Percentiles rank a stretch among this genome's conserved stretches.
Conservation (phyloP, 352 stramenopile species). For the Phytophthora hybrid region DNA sequence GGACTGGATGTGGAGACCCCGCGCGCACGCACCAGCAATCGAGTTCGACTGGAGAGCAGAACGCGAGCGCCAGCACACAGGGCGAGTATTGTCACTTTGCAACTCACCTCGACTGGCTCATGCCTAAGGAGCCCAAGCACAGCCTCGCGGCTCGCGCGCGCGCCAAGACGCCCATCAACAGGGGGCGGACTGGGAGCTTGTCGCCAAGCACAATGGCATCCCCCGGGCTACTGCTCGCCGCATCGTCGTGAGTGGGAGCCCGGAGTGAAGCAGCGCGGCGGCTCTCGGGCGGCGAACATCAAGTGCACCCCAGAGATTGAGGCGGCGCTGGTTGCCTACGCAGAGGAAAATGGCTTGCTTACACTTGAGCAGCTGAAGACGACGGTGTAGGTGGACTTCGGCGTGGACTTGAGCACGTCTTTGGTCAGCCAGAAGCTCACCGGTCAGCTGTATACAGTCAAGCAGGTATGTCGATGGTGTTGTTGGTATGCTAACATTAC, state of each 20-base stretch:
- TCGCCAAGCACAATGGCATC: not conserved
- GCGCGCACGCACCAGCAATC: not conserved
- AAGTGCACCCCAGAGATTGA: conserved; percentile 6
- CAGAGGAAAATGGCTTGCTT: too few relatives aligned
- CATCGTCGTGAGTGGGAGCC: not conserved
- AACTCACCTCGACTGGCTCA: not conserved
- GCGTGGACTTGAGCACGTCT: not conserved
- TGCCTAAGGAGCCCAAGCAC: not conserved
- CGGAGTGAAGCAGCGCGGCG: not conserved
- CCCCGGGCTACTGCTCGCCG: not conserved
- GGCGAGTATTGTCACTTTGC: not conserved
- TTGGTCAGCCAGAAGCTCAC: too few relatives aligned
- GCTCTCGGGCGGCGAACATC: not conserved
- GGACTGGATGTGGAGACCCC: not conserved
- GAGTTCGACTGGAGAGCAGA: not conserved
- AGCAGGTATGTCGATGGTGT: too few relatives aligned
- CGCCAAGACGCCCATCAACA: not conserved
- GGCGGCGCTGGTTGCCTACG: too few relatives aligned
- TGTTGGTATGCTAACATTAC: too few relatives aligned
- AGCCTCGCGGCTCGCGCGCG: not conserved
- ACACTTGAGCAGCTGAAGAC: not conserved
- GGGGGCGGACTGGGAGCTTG: conserved; percentile 7
- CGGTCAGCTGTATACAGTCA: too few relatives aligned
- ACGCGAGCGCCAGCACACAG: not conserved
- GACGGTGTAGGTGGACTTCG: not conserved